Evolutionary conservation across 768 basidiomycete genomes (phyloP).

Genomic region (Neoboletus magnificus): DNA sequence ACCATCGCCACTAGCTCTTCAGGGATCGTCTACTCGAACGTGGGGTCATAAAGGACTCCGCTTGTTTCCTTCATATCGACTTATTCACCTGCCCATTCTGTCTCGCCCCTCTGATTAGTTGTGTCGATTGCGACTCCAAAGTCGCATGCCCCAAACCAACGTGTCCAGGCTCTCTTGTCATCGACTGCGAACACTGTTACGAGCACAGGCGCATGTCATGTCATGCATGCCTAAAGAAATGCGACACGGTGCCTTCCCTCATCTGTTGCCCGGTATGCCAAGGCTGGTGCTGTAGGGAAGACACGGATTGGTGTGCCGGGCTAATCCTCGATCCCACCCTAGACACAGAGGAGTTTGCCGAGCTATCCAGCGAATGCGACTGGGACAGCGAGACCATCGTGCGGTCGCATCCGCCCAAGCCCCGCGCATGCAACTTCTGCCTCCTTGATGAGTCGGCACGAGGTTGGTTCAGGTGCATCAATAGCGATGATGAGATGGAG

Average conservation of each 20-base stretch:
- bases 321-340: conserved; percentile 2
- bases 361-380: background rate
- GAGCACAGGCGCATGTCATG: conserved; percentile 5
- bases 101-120: background rate
- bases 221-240: background rate
- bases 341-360: conserved; percentile 2
- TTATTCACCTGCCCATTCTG: conserved; percentile 17
- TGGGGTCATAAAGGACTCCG: background rate
- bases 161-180: background rate
- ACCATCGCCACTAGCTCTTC: conserved; percentile 7
- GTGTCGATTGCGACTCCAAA: conserved; percentile 9
- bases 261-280: conserved; percentile 5
- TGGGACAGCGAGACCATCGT: conserved; percentile 13
- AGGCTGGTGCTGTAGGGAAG: conserved; percentile 11
- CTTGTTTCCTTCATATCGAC: conserved; percentile 5
- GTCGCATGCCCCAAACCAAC: background rate
- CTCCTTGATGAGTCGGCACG: background rate
- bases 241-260: conserved; percentile 1
- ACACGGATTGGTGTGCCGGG: conserved; percentile 17
- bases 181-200: conserved; percentile 1
- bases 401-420: conserved; percentile 14
- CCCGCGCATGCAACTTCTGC: conserved; percentile 7
- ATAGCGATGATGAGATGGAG: background rate
- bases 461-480: conserved; percentile 1
- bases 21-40: conserved; percentile 4